Percentiles rank a stretch among this genome's conserved stretches.
Conservation (phyloP, 2,329 filamentous ascomycete genomes). For the Atkinsonella texensis region DNA sequence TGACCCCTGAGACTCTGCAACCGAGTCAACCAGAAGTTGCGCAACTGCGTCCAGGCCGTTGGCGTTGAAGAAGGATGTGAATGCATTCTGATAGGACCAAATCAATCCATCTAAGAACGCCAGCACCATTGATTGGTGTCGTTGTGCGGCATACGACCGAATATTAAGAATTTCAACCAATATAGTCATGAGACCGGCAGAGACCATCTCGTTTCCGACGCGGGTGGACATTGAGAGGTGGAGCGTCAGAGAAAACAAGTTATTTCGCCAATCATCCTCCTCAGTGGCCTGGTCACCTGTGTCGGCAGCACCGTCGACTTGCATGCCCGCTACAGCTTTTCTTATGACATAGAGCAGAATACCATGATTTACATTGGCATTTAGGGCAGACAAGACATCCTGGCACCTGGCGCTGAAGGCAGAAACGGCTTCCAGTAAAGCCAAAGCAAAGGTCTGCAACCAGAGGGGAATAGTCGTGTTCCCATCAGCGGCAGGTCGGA, state of each 20-base stretch:
- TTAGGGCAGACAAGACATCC: slow-evolving; percentile 83
- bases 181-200: slow-evolving; percentile 79
- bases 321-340: slow-evolving; percentile 78
- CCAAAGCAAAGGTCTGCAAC: slow-evolving; percentile 72
- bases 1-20: slow-evolving; percentile 54
- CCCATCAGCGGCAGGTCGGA: slow-evolving; percentile 68
- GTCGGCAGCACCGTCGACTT: slow-evolving; percentile 39
- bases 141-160: slow-evolving; percentile 68
- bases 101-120: slow-evolving; percentile 82
- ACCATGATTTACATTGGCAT: slow-evolving; percentile 91
- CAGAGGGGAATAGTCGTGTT: slow-evolving; percentile 56
- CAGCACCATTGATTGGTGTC: slow-evolving; percentile 72
- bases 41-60: slow-evolving; percentile 84
- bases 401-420: slow-evolving; percentile 63
- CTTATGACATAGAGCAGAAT: slow-evolving; percentile 86
- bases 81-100: slow-evolving; percentile 72
- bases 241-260: slow-evolving; percentile 76
- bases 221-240: slow-evolving; percentile 65
- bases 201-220: slow-evolving; percentile 72
- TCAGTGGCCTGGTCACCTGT: slow-evolving; percentile 49
- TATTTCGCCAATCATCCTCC: slow-evolving; percentile 79
- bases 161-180: slow-evolving; percentile 80
- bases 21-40: slow-evolving; percentile 72
- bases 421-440: slow-evolving; percentile 73
- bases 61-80: slow-evolving; percentile 68